Evolutionary conservation across 768 basidiomycete species (phyloP).

Genomic region (Galerina marginata): DNA sequence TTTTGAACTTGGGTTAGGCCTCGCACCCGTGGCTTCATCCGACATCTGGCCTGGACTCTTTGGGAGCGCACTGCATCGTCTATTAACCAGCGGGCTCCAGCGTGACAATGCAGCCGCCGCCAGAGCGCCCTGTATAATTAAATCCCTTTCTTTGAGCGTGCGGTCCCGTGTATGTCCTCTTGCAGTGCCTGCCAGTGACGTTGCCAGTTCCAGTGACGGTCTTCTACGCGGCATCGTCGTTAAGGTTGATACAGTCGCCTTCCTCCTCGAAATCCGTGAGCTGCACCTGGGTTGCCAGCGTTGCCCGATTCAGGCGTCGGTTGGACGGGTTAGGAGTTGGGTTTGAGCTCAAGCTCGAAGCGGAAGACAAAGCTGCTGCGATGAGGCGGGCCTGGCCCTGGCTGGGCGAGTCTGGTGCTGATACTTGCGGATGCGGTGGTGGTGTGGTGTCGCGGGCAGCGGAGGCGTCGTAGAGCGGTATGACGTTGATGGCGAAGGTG

Average conservation of each 20-base stretch:
- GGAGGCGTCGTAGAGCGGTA: slow-evolving; percentile 21
- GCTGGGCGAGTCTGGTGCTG: slow-evolving; percentile 39
- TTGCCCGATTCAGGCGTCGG: slow-evolving; percentile 29
- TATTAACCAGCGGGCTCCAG: slow-evolving; percentile 46
- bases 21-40: slow-evolving; percentile 4
- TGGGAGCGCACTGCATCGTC: slow-evolving; percentile 48
- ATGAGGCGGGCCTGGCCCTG: slow-evolving; percentile 33
- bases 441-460: slow-evolving; percentile 13
- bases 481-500: slow-evolving; percentile 22
- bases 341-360: slow-evolving; percentile 19
- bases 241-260: slow-evolving; percentile 22
- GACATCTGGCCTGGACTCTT: slow-evolving; percentile 44
- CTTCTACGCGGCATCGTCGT: not conserved
- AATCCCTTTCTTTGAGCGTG: slow-evolving; percentile 27
- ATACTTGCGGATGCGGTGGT: slow-evolving; percentile 27
- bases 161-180: slow-evolving; percentile 26
- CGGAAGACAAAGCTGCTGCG: slow-evolving; percentile 6
- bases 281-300: slow-evolving; percentile 30
- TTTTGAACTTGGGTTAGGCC: slow-evolving; percentile 13
- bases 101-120: slow-evolving; percentile 65
- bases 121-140: slow-evolving; percentile 62
- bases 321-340: slow-evolving; percentile 33
- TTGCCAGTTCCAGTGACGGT: too few species aligned
- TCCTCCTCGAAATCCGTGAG: slow-evolving; percentile 33
- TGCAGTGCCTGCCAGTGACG: slow-evolving; percentile 17